A percentile compares a stretch with the other conserved stretches of the same genome.
These are phyloP conservation scores for Candida loeiensis DNA, from an alignment of 805 yeast species.

Conservation along the genomic window DNA sequence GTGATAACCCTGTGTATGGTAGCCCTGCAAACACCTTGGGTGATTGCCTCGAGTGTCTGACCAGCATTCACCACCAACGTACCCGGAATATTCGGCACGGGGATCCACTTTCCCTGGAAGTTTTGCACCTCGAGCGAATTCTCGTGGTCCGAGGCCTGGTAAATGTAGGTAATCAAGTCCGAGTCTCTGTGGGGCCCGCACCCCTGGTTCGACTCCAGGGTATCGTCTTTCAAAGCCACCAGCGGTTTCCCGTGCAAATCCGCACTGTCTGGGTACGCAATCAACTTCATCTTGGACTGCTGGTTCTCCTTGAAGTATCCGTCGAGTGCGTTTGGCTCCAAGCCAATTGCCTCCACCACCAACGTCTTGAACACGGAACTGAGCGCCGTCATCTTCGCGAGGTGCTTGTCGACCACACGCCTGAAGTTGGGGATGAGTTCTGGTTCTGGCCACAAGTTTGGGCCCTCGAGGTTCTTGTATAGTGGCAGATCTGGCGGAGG, in stretches of 20 bases:
- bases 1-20: constrained; percentile 53
- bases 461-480: constrained; percentile 53
- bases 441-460: constrained; percentile 52
- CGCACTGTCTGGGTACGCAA: constrained; percentile 50
- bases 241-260: constrained; percentile 22
- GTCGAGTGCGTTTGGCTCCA: constrained; percentile 43
- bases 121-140: constrained; percentile 56
- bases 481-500: constrained; percentile 38
- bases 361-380: constrained; percentile 41
- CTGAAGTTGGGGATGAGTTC: constrained; percentile 41
- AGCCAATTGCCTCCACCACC: constrained; percentile 54
- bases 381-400: constrained; percentile 44
- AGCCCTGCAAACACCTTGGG: constrained; percentile 56
- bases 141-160: constrained; percentile 48
- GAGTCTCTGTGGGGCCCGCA: constrained; percentile 69
- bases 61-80: constrained; percentile 57
- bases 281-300: constrained; percentile 50
- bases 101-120: constrained; percentile 54
- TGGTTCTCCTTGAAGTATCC: constrained; percentile 50
- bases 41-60: constrained; percentile 57
- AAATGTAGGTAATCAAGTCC: constrained; percentile 56
- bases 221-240: constrained; percentile 24
- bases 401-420: constrained; percentile 39
- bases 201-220: constrained; percentile 41
- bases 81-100: constrained; percentile 47